Evolutionary conservation across 2,329 filamentous ascomycete species (phyloP).

Genomic region (Pseudogymnoascus sp.): DNA sequence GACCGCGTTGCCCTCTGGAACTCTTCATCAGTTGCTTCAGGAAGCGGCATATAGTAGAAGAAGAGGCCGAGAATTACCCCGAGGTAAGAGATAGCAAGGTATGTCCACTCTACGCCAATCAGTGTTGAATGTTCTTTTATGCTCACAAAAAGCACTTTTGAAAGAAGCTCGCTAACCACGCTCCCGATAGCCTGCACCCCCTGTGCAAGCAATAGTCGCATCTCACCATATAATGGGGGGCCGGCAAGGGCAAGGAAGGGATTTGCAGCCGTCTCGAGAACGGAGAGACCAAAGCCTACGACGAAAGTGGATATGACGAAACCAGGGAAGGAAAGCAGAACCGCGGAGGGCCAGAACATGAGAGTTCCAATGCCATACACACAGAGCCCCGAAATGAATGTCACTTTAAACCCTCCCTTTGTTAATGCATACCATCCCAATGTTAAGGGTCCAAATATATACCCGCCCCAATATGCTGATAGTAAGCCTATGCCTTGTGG

Average conservation of each 20-base stretch:
- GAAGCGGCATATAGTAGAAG: constrained; percentile 56
- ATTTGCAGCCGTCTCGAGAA: constrained; percentile 73
- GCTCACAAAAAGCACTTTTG: constrained; percentile 62
- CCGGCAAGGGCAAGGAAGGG: constrained; percentile 65
- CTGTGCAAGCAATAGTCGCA: constrained; percentile 66
- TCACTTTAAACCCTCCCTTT: constrained; percentile 63
- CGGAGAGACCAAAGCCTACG: constrained; percentile 65
- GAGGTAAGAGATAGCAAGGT: constrained; percentile 65
- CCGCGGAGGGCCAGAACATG: constrained; percentile 73
- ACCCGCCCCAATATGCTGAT: constrained; percentile 62
- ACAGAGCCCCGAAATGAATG: constrained; percentile 63
- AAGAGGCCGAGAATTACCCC: constrained; percentile 59
- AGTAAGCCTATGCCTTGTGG: constrained; percentile 61
- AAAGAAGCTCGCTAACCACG: constrained; percentile 63
- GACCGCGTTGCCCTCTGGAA: constrained; percentile 39
- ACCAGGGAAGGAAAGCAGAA: constrained; percentile 66
- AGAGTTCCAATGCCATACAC: constrained; percentile 68
- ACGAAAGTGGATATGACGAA: constrained; percentile 68
- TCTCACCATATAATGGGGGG: constrained; percentile 62
- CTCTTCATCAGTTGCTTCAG: constrained; percentile 43
- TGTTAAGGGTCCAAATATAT: constrained; percentile 57
- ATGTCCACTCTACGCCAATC: constrained; percentile 65
- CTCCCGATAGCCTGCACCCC: constrained; percentile 66
- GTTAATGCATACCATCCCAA: constrained; percentile 62
- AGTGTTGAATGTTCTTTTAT: constrained; percentile 51